Conservation (phyloP, 2,329 filamentous ascomycete species). For the Phialophora chinensis region DNA sequence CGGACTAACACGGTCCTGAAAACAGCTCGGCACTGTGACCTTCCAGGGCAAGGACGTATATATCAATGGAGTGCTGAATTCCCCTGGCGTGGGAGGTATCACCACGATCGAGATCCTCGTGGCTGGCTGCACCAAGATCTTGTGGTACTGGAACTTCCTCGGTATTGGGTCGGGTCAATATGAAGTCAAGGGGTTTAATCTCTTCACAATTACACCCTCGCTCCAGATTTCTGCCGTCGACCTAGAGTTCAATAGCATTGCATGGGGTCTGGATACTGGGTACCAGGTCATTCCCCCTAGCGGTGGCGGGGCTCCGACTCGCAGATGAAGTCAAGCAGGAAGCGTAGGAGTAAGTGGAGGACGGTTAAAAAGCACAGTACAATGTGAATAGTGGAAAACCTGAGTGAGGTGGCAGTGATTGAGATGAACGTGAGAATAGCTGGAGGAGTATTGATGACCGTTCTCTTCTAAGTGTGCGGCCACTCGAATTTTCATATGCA, state of each 20-base stretch:
- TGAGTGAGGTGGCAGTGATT: background rate
- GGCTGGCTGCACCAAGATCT: constrained; percentile 32
- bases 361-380: background rate
- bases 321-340: constrained; percentile 3
- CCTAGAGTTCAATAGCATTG: constrained; percentile 37
- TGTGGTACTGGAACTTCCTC: constrained; percentile 37
- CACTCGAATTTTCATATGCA: background rate
- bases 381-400: background rate
- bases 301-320: constrained; percentile 1
- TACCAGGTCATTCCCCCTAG: constrained; percentile 33
- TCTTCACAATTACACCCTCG: constrained; percentile 29
- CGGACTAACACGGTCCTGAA: background rate
- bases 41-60: constrained; percentile 34
- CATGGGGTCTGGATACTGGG: constrained; percentile 35
- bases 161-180: constrained; percentile 31
- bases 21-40: constrained; percentile 32
- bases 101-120: constrained; percentile 35
- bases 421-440: background rate
- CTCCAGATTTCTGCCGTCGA: constrained; percentile 26
- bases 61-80: constrained; percentile 32
- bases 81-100: constrained; percentile 30
- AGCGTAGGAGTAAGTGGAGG: background rate
- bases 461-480: background rate
- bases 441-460: background rate
- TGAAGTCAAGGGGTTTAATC: constrained; percentile 37